A percentile compares a stretch with the other conserved stretches of the same genome.
phyloP scores from a whole-genome alignment of 371 early-diverging fungal genomes.

The Coemansia sp. region DNA sequence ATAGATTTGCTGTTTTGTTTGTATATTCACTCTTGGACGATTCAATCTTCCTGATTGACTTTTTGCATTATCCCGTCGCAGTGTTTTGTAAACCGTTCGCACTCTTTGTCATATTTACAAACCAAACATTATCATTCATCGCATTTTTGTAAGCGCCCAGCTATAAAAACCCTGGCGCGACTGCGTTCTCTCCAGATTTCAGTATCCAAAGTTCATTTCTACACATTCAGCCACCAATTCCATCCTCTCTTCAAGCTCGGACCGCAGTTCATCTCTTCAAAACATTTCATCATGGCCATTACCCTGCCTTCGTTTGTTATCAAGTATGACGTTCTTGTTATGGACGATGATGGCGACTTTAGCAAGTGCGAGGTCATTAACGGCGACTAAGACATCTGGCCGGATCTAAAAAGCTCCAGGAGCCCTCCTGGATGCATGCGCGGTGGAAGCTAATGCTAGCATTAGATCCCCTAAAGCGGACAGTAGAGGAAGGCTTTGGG shows the following conservation, averaged over 20 bases:
- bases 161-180: not conserved
- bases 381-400: constrained; percentile 4
- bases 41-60: constrained; percentile 9
- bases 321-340: constrained; percentile 19
- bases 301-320: constrained; percentile 5
- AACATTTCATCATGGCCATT: constrained; percentile 11
- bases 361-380: constrained; percentile 17
- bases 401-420: not conserved
- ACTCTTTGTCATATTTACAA: not conserved
- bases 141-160: not conserved
- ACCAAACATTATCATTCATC: not conserved
- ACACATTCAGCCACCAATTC: not conserved
- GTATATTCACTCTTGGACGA: not conserved
- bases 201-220: constrained; percentile 6
- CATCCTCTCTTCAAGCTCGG: not conserved
- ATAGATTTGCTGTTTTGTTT: constrained; percentile 28
- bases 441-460: not conserved
- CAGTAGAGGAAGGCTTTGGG: not conserved
- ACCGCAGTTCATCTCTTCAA: too few relatives aligned
- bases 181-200: not conserved
- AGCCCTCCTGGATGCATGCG: not conserved
- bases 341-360: constrained; percentile 29
- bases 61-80: not conserved
- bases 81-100: not conserved
- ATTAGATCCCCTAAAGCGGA: constrained; percentile 2